Evolutionary conservation across 1,284 basidiomycete genomes (phyloP), one percentile per base, ranked within the genome.

Genomic region (Sporisorium sorghi): DNA sequence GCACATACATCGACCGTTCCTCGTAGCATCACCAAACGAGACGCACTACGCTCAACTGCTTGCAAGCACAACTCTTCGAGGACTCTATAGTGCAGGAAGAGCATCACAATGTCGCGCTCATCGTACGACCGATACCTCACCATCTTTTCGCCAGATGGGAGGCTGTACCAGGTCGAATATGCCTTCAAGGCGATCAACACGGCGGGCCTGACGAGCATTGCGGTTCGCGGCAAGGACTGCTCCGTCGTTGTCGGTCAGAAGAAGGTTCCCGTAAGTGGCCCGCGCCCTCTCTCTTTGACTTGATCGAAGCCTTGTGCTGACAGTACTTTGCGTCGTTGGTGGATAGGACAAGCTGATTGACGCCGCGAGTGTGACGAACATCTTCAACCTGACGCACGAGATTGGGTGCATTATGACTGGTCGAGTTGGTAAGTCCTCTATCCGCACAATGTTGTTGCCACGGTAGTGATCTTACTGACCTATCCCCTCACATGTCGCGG

Each of bases 181-280:
- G 97, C 97, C 21, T 99, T 99, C 91, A 99, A 99, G 86, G 97
- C 97, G 50, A 98, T 99, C 86, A 93, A 93, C 69, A 92, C 93
- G 55, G 95, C 94, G 3, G 96, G 94, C 1, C 93, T 98, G 81
- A 99, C 97, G 3, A 90, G 95, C 7, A 89, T 99, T 55, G 90
- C 95, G 15, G 91, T 99, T 58, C 88, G 96, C 76, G 97, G 97
- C 23, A 93, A 93, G 86, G 95, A 99, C 83, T 95, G 93, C 3
- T 89, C 91, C 8, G 94, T 99, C 4, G 92, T 98, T 42, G 94
- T 97, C 81, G 97, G 95, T 11, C 97, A 99, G 87, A 94, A 94
- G 87, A 99, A 99, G 88, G 91, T 99, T 40, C 94, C 96, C 24
- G 46, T 47, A 47, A 1, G 46, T 47, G 19, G 5, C 1, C n/a